A percentile compares a stretch with the other conserved stretches of the same genome.
Evolutionary conservation across 2,329 filamentous ascomycete species (phyloP).

Genomic region (Colletotrichum navitas): DNA sequence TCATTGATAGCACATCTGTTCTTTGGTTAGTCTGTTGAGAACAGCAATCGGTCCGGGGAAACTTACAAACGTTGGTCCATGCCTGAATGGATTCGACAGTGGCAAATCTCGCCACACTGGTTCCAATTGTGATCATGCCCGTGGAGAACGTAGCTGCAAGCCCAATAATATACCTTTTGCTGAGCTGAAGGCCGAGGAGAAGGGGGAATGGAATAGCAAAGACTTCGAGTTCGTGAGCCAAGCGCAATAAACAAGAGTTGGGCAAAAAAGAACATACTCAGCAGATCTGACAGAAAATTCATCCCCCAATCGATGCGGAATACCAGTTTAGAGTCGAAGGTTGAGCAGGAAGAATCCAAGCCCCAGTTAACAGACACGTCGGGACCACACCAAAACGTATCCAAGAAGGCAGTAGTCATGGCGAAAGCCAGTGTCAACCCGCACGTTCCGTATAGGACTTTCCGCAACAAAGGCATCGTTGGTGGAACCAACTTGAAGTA

Average conservation of each 20-base stretch:
- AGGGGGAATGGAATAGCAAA: constrained; percentile 45
- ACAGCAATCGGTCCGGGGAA: background rate
- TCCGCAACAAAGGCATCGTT: constrained; percentile 46
- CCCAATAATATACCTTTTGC: constrained; percentile 44
- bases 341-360: constrained; percentile 45
- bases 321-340: constrained; percentile 46
- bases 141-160: constrained; percentile 43
- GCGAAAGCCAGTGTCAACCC: constrained; percentile 45
- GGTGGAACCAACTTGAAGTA: constrained; percentile 48
- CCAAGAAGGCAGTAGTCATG: constrained; percentile 46
- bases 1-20: constrained; percentile 44
- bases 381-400: constrained; percentile 50
- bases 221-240: constrained; percentile 30
- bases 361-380: constrained; percentile 49
- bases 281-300: constrained; percentile 46
- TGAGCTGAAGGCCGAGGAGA: constrained; percentile 42
- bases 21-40: background rate
- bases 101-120: constrained; percentile 44
- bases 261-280: constrained; percentile 39
- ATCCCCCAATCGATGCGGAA: constrained; percentile 49
- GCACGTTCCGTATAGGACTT: constrained; percentile 43
- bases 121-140: constrained; percentile 44
- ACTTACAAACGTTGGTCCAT: constrained; percentile 45
- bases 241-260: background rate
- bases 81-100: constrained; percentile 43